Base-by-base conservation (phyloP, 495 filamentous ascomycete species). In the Neurospora pannonica region DNA sequence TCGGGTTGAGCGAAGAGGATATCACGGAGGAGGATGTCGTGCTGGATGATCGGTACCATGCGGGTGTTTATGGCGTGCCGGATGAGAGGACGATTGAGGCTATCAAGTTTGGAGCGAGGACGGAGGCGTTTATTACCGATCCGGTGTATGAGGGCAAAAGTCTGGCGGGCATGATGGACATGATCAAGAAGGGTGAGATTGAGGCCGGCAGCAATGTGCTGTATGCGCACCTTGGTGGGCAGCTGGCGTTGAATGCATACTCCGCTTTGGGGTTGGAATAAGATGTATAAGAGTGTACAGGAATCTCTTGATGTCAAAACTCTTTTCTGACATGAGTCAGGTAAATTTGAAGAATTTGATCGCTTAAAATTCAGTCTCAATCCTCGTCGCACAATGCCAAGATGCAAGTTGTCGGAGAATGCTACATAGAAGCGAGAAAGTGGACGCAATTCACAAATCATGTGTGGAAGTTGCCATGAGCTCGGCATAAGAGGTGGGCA, bases 101-200 rank as follows among this genome's bases (percentile, higher is more conserved):
- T 5, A 90, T 91, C 70, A 85, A 85, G 77, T 90, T 89, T 78
- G 88, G 86, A 3, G 90, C 89, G 6, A 38, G 75, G 75, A 90
- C 87, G 39, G 90, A 91, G 82, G 89, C 85, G 0, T 89, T 91
- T 73, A 89, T 92, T 70, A 91, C 89, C 10, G 90, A 92, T 77
- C 89, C 89, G 0, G 90, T 92, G 3, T 91, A 92, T 76, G 88
- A 90, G 78, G 90, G 90, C 0, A 92, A 91, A 84, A 90, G 87
- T 73, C 79, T 92, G 75, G 89, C 89, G 3, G 89, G 90, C 0
- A 87, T 92, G 87, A 84, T 91, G 78, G 88, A 89, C 76, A 79
- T 91, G 85, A 86, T 91, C n/a, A 81, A 81, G 38, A 84, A 82
- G 60, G 89, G 85, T 6, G 87, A 88, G 75, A 87, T 92, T 62